phyloP scores from a whole-genome alignment of 139 green algal species.

The Closterium sp. region DNA sequence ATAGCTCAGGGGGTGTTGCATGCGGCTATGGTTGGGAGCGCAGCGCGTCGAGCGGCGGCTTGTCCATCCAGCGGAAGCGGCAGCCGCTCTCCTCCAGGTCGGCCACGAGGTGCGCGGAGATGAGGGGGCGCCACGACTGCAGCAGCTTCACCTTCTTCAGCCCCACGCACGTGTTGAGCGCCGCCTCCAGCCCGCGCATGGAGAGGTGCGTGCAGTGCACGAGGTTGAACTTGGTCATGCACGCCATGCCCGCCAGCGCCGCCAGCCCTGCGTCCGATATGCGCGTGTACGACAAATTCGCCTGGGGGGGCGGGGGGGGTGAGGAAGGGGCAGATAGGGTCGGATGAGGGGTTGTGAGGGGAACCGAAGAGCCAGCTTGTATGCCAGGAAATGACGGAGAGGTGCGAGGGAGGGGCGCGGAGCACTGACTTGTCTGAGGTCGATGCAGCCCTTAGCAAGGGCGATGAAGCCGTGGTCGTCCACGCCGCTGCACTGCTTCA shows the following conservation, averaged over 20 bases:
- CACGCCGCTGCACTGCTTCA: slow-evolving; percentile 16
- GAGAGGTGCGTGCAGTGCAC: slow-evolving; percentile 29
- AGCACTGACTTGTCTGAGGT: slow-evolving; percentile 5
- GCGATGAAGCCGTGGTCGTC: slow-evolving; percentile 16
- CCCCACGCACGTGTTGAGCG: neutral
- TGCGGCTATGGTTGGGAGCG: too few relatives aligned
- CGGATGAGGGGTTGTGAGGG: neutral
- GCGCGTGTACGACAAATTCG: slow-evolving; percentile 27
- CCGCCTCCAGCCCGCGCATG: neutral
- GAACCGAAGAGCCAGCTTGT: neutral
- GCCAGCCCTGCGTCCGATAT: slow-evolving; percentile 12
- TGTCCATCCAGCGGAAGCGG: slow-evolving; percentile 33
- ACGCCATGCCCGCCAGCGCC: slow-evolving; percentile 16
- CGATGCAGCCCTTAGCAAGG: slow-evolving; percentile 10
- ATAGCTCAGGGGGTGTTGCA: too few relatives aligned
- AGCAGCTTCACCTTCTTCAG: slow-evolving; percentile 42
- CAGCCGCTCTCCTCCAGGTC: slow-evolving; percentile 24
- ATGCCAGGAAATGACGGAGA: neutral
- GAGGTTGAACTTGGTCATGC: slow-evolving; percentile 39
- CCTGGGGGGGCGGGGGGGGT: slow-evolving; percentile 8
- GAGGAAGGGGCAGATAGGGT: neutral
- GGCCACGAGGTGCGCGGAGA: neutral
- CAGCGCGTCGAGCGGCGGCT: neutral
- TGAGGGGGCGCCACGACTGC: neutral
- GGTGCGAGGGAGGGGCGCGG: neutral